Evolutionary conservation across 2,329 filamentous ascomycete species (phyloP), one percentile per base, ranked within the genome.

Genomic region (Fusarium sp.): DNA sequence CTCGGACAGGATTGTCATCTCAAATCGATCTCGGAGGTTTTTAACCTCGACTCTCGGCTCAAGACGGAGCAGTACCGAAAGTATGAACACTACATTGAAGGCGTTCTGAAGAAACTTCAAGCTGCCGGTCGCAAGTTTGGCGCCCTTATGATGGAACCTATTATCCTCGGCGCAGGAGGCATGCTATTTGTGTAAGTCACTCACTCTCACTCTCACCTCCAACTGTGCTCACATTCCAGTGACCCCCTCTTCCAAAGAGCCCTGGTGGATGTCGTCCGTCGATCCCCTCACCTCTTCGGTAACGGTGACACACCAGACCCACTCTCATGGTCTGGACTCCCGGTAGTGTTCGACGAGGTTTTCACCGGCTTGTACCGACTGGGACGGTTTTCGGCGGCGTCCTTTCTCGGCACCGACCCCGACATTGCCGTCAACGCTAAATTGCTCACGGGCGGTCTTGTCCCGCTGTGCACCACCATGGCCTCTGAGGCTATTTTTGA

Each of bases 301-400:
- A 57, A 72, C 4, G 50, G 39, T 2, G 3, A 21, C 17, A 10
- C 61, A 36, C 56, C 71, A n/a, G 19, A 73, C 32, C 49, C 70
- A 30, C 72, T 70, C 10, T 67, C 80, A 28, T 96, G 93, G 93
- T 83, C 83, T 2, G 92, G 93, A 3, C 84, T 96, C 6, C 93
- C 93, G 0, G 81, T 96, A 38, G 83, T 96, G 69, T 93, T 93
- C 67, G 93, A 97, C 74, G 93, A 96, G 75, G 93, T 96, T 34
- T 96, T 97, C 78, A 95, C 92, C 0, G 93, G 93, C 2, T 82
- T 96, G 6, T 94, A 94, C 76, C 91, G 93, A 14, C 87, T 97
- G 1, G 93, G 93, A 3, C 86, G 89, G 38, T 88, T 90, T 73
- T 89, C 86, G 2, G 84, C 92, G 0, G 87, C 91, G 1, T 89